Percentiles rank a stretch among this genome's conserved stretches.
These are phyloP conservation scores for Syzygium malaccense DNA, from an alignment of 441 rosid genomes.

Conservation along the genomic window DNA sequence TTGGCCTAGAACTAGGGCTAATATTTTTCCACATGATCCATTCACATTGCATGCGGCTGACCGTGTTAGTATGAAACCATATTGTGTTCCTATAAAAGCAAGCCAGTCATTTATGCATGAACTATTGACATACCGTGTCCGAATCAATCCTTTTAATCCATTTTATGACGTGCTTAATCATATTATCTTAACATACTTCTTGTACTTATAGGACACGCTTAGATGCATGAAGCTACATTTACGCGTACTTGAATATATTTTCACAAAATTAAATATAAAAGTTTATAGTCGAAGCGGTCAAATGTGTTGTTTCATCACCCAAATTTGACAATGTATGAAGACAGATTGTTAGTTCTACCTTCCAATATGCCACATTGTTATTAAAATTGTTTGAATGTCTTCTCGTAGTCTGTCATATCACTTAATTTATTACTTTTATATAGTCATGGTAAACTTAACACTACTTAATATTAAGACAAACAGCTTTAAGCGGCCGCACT, in stretches of 20 bases:
- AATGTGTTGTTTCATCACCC: neutral
- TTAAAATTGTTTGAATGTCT: neutral
- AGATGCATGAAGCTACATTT: neutral
- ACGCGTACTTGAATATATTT: too few relatives aligned
- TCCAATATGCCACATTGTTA: accelerated
- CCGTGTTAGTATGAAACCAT: too few relatives aligned
- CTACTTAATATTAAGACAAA: neutral
- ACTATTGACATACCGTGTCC: neutral
- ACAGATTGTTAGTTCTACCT: neutral
- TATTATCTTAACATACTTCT: neutral
- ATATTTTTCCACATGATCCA: too few relatives aligned
- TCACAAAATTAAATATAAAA: neutral
- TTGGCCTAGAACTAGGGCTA: too few relatives aligned
- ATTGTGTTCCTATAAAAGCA: too few relatives aligned
- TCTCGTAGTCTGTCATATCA: neutral
- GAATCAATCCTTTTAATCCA: too few relatives aligned
- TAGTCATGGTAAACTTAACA: neutral
- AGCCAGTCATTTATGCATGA: neutral
- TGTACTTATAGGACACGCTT: neutral
- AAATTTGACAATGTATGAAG: neutral
- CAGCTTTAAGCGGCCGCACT: neutral
- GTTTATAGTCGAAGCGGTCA: neutral
- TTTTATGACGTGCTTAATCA: neutral
- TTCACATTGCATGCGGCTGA: too few relatives aligned
- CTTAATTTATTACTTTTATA: neutral